Conservation (phyloP, 768 basidiomycete genomes). For the Agaricus blazei region DNA sequence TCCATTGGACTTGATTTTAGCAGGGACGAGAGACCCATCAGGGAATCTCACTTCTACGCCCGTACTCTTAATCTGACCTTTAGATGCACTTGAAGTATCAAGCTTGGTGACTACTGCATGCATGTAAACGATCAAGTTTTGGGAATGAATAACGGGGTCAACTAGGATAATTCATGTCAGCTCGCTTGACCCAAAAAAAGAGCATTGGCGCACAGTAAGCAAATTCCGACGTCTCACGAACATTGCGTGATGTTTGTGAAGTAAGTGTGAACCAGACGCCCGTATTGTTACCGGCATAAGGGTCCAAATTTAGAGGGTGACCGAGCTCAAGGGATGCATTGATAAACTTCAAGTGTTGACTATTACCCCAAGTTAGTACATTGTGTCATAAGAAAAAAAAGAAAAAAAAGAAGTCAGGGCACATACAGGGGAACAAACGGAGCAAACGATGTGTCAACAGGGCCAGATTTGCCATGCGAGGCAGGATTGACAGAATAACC, state of each 20-base stretch:
- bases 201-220: conserved; percentile 20
- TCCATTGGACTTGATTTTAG: conserved; percentile 11
- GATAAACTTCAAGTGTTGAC: conserved; percentile 25
- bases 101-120: conserved; percentile 10
- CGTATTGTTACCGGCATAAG: conserved; percentile 44
- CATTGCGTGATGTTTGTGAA: conserved; percentile 47
- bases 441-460: conserved; percentile 33
- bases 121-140: conserved; percentile 9
- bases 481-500: conserved; percentile 18
- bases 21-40: not conserved
- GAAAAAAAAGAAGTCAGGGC: not conserved
- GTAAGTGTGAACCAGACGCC: conserved; percentile 52
- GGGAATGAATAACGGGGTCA: conserved; percentile 18
- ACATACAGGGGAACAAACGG: conserved; percentile 24
- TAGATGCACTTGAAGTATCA: conserved; percentile 12
- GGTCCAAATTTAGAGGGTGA: conserved; percentile 31
- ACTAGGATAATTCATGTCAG: conserved; percentile 13
- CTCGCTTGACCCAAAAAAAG: not conserved
- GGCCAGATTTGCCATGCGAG: conserved; percentile 43
- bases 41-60: conserved; percentile 12
- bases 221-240: conserved; percentile 25
- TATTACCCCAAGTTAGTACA: not conserved
- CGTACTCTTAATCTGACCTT: conserved; percentile 2
- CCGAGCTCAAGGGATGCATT: conserved; percentile 26
- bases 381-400: not conserved